Evolutionary conservation across 352 stramenopile genomes (phyloP).

Genomic region (Globisporangium yorkense): DNA sequence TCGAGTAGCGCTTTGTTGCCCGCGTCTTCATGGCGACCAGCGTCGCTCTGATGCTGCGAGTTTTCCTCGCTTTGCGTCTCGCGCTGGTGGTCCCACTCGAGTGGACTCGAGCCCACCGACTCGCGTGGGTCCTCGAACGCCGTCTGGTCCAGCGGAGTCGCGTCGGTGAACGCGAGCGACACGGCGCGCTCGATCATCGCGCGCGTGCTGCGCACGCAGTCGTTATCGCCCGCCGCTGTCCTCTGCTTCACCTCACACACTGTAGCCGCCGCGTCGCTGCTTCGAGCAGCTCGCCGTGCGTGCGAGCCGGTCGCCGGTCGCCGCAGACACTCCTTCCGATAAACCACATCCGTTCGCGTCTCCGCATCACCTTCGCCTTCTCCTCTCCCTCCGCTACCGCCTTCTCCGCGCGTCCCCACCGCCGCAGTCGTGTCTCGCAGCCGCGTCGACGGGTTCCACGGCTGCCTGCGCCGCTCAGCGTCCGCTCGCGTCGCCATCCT

Average conservation of each 20-base stretch:
- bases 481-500: slow-evolving; percentile 2
- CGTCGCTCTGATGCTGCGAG: background rate
- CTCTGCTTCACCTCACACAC: no score
- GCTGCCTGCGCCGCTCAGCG: background rate
- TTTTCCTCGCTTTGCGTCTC: slow-evolving; percentile 20
- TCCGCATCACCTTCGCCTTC: no score
- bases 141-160: background rate
- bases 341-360: no score
- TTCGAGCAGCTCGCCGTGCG: background rate
- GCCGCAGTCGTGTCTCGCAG: slow-evolving; percentile 8
- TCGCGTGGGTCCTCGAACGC: slow-evolving; percentile 12
- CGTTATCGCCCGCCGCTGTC: background rate
- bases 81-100: background rate
- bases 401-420: background rate
- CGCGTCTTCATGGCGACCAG: no score
- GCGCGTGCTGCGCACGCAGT: slow-evolving; percentile 16
- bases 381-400: background rate
- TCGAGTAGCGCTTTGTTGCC: slow-evolving; percentile 7
- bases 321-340: no score
- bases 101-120: background rate
- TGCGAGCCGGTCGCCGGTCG: no score
- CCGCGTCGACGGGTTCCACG: slow-evolving; percentile 52
- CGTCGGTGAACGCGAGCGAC: slow-evolving; percentile 29
- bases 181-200: slow-evolving; percentile 58
- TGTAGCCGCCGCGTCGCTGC: no score